Conservation (phyloP, 2,329 filamentous ascomycete species). For the Paraphaeosphaeria minitans region DNA sequence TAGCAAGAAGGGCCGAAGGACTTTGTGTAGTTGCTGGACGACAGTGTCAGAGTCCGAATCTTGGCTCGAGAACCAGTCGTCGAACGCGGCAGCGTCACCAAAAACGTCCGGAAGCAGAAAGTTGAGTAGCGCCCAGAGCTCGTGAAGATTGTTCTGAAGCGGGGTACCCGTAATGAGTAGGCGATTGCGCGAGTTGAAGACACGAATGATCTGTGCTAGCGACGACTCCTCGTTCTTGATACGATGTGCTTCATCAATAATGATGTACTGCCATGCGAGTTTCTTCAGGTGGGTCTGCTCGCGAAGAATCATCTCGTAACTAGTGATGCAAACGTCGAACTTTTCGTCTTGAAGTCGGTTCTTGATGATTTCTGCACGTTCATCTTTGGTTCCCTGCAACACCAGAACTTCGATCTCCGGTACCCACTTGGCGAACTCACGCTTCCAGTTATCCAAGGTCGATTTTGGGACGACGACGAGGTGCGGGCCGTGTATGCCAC, state of each 20-base stretch:
- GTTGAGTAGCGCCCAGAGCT: conserved; percentile 96
- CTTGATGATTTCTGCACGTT: conserved; percentile 85
- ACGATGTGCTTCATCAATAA: conserved; percentile 96
- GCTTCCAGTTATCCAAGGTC: conserved; percentile 97
- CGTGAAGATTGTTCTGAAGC: conserved; percentile 96
- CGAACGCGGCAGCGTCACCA: conserved; percentile 93
- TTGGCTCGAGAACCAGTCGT: conserved; percentile 96
- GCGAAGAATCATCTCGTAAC: conserved; percentile 97
- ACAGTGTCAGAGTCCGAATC: conserved; percentile 92
- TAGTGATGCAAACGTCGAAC: conserved; percentile 97
- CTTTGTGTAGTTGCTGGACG: conserved; percentile 91
- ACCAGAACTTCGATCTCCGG: conserved; percentile 94
- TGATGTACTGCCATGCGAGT: conserved; percentile 99
- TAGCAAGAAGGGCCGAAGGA: conserved; percentile 89
- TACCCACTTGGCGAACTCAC: conserved; percentile 92
- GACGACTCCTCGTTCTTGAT: conserved; percentile 99
- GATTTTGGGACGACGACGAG: conserved; percentile 93
- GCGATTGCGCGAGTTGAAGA: conserved; percentile 95
- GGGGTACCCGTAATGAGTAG: conserved; percentile 96
- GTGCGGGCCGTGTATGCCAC: conserved; percentile 88
- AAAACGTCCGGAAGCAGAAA: conserved; percentile 98
- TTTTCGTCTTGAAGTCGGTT: conserved; percentile 91
- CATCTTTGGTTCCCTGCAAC: conserved; percentile 92
- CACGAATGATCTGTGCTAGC: conserved; percentile 90
- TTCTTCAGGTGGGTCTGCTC: conserved; percentile 96